Evolutionary conservation across 306 rosid genomes (phyloP).

Genomic region (Corylus avellana): DNA sequence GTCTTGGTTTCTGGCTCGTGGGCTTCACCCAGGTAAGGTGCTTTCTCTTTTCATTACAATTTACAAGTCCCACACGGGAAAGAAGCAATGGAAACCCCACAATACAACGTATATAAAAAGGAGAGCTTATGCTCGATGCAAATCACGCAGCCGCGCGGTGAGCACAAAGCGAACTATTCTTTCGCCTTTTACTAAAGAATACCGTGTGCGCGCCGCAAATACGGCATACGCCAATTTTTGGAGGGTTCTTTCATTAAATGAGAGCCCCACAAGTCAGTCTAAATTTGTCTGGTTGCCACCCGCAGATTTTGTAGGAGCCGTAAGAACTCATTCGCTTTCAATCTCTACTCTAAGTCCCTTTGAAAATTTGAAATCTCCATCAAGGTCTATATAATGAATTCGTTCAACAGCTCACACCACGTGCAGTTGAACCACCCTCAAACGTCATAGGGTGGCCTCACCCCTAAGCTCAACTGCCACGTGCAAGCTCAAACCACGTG

Average conservation of each 20-base stretch:
- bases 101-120: background rate
- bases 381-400: no score
- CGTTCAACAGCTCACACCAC: no score
- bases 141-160: constrained; percentile 46
- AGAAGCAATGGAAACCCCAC: no score
- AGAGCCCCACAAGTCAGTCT: background rate
- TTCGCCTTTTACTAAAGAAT: constrained; percentile 76
- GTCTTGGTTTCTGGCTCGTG: background rate
- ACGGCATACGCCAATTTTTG: constrained; percentile 45
- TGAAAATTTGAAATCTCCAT: no score
- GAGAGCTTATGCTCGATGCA: accelerated
- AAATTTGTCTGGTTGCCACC: no score
- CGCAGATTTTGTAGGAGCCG: no score
- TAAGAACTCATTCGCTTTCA: no score
- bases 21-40: background rate
- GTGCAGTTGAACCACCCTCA: no score
- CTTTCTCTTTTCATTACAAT: background rate
- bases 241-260: background rate
- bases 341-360: no score
- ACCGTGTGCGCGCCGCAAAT: constrained; percentile 48
- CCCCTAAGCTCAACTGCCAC: no score
- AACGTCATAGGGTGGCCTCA: no score
- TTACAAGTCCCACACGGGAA: constrained; percentile 33
- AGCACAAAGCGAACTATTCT: constrained; percentile 57
- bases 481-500: no score